Conservation (phyloP, 2,329 filamentous ascomycete genomes). For the Tolypocladium amazonense region DNA sequence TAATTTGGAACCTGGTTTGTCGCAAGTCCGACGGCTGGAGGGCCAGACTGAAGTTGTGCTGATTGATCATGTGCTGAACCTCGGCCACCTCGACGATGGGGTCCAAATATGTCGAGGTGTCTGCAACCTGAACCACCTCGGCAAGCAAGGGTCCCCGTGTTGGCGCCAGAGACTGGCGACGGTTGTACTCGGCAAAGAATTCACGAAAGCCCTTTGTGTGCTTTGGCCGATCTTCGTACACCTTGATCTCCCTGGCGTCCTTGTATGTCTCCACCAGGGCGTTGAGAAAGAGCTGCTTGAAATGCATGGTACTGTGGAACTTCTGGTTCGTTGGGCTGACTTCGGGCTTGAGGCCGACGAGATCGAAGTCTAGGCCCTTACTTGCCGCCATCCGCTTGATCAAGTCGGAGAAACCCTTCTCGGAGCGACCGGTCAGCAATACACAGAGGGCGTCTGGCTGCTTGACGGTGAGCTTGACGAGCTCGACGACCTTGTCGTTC, state of each 20-base stretch:
- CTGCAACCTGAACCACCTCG: constrained; percentile 79
- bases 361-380: constrained; percentile 75
- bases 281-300: constrained; percentile 80
- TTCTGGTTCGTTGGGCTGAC: constrained; percentile 70
- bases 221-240: constrained; percentile 56
- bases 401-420: constrained; percentile 65
- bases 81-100: constrained; percentile 71
- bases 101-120: constrained; percentile 62
- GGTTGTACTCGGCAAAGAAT: constrained; percentile 74
- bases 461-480: constrained; percentile 70
- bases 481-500: constrained; percentile 81
- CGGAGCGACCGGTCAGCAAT: constrained; percentile 76
- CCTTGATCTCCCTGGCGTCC: constrained; percentile 68
- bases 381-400: constrained; percentile 71
- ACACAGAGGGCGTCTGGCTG: constrained; percentile 80
- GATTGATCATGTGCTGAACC: constrained; percentile 81
- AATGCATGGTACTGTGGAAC: constrained; percentile 76
- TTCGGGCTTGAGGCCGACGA: constrained; percentile 77
- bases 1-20: constrained; percentile 53
- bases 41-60: constrained; percentile 56
- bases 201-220: constrained; percentile 75
- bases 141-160: constrained; percentile 56
- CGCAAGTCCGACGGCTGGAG: constrained; percentile 22
- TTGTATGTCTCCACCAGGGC: constrained; percentile 79
- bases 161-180: constrained; percentile 32